Evolutionary conservation across 257 asterid species (phyloP).

Genomic region (Agastache rugosa): DNA sequence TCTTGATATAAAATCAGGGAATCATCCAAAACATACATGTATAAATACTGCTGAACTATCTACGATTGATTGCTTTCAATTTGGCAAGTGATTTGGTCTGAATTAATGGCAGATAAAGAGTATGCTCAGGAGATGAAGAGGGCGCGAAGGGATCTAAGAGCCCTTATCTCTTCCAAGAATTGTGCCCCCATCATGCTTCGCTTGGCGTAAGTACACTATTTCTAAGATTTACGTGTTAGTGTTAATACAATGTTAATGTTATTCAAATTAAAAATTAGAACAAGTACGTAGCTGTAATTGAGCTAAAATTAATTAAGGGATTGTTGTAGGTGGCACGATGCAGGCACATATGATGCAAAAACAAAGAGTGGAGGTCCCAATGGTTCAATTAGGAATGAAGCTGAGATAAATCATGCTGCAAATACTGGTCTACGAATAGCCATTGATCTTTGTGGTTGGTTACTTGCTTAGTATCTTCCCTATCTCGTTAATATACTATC

Average conservation of each 20-base stretch:
- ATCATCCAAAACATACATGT: background rate
- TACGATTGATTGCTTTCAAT: background rate
- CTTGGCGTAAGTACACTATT: slow-evolving; percentile 59
- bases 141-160: slow-evolving; percentile 68
- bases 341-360: slow-evolving; percentile 85
- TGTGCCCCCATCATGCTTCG: slow-evolving; percentile 94
- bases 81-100: slow-evolving; percentile 25
- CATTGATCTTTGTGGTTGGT: slow-evolving; percentile 74
- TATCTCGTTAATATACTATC: background rate
- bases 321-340: slow-evolving; percentile 89
- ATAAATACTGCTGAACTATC: background rate
- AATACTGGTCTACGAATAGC: slow-evolving; percentile 76
- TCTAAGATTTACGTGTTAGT: no score
- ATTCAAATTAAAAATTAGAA: no score
- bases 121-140: slow-evolving; percentile 65
- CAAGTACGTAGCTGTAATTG: background rate
- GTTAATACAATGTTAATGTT: no score
- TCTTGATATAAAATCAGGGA: slow-evolving; percentile 4
- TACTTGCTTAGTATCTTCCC: background rate
- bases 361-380: slow-evolving; percentile 88
- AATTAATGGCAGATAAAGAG: slow-evolving; percentile 54
- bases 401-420: slow-evolving; percentile 63
- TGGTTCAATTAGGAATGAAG: slow-evolving; percentile 79
- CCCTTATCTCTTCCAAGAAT: slow-evolving; percentile 64
- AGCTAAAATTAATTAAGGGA: background rate